Percentiles rank a stretch among this genome's conserved stretches.
Evolutionary conservation across 2,329 filamentous ascomycete species (phyloP).

Genomic region (Keithomyces neogunnii): DNA sequence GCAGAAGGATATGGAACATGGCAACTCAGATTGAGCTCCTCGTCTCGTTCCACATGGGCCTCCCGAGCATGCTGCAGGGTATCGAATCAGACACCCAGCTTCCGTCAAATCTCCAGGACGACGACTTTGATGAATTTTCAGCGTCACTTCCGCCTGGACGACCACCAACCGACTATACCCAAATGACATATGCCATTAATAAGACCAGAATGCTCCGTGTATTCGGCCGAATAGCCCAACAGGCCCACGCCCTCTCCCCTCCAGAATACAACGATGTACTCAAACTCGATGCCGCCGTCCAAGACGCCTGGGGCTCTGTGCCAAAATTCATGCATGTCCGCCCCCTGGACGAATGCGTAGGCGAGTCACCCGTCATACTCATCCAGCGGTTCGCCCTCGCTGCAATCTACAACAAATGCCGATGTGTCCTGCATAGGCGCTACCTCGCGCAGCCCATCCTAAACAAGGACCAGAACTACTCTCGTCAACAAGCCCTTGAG

Average conservation of each 20-base stretch:
- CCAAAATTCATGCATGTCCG: constrained; percentile 40
- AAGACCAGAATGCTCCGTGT: constrained; percentile 39
- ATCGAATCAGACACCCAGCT: constrained; percentile 55
- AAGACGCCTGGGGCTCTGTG: constrained; percentile 35
- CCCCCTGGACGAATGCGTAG: constrained; percentile 39
- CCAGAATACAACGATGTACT: constrained; percentile 42
- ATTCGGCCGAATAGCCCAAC: constrained; percentile 40
- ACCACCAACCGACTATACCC: constrained; percentile 50
- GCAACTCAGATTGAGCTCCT: constrained; percentile 52
- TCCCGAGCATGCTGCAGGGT: constrained; percentile 56
- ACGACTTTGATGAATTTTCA: constrained; percentile 52
- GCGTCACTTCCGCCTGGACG: constrained; percentile 46
- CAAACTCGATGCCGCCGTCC: constrained; percentile 35
- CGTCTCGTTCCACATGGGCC: constrained; percentile 58
- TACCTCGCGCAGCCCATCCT: constrained; percentile 37
- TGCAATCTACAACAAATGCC: constrained; percentile 44
- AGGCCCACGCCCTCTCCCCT: constrained; percentile 38
- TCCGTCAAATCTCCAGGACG: constrained; percentile 55
- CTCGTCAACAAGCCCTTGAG: constrained; percentile 40
- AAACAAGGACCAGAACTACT: constrained; percentile 40
- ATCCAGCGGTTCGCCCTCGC: constrained; percentile 46
- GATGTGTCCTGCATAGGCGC: constrained; percentile 46
- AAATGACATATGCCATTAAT: constrained; percentile 44
- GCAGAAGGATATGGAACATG: constrained; percentile 44
- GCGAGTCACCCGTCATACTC: constrained; percentile 35